Base-by-base conservation (phyloP, 768 basidiomycete genomes). In the Lyophyllum semitale region DNA sequence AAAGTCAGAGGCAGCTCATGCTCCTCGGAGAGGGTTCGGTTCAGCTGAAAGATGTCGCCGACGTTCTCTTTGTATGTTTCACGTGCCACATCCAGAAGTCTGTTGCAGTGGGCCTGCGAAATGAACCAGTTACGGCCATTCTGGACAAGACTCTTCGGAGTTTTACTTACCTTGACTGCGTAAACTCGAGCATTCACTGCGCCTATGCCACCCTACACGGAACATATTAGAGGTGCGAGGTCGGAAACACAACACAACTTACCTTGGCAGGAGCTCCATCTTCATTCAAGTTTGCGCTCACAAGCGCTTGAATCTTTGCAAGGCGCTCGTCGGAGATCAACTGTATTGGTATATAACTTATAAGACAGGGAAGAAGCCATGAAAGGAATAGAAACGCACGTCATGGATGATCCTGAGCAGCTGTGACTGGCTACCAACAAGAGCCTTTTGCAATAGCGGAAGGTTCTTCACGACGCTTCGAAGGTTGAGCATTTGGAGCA, bases 51-150 rank as follows among this genome's bases (percentile, higher is more conserved):
- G 50, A 97, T 93, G 64, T 99, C 96, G 15, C 84, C 82, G 41
- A 96, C 80, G 60, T 96, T 96, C 69, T 99, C 95, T 62, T 89
- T 92, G 75, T 88, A 98, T 0, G 95, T 95, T 68, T 93, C 93
- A 2, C 97, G 83, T 1, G 96, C 97, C 7, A 98, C 93, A 59
- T 98, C 96, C 27, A 99, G 85, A 9, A 96, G 77, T 26, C 84
- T 84, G 60, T 93, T 91, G 63, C 80, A 82, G 57, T 91, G 89
- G 2, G 92, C 89, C 82, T 89, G 43, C 7, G 47, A 33, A 35
- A 26, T 29, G 37, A 25, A 30, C 1, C 44, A 29, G 40, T 33
- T 8, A 37, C 12, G 11, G 27, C 17, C 15, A 38, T 40, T 25
- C 27, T 13, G 9, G 17, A 2, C 29, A 37, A 58, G 45, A 30